Percentiles rank a stretch among this genome's conserved stretches.
Conservation (phyloP, 2,329 filamentous ascomycete genomes). For the Torrubiella hemipterigena region DNA sequence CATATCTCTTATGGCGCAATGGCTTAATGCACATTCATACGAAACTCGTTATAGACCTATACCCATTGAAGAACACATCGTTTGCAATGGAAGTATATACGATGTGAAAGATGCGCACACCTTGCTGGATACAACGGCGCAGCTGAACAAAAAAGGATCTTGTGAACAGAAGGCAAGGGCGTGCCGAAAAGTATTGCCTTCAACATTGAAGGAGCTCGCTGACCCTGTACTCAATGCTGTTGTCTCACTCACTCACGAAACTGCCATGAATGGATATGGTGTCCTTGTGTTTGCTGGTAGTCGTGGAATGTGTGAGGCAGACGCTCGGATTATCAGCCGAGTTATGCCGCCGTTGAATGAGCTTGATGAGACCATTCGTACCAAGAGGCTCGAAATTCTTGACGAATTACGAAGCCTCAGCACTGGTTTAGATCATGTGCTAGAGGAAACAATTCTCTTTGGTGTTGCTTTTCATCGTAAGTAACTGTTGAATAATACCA, state of each 20-base stretch:
- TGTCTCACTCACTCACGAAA: slow-evolving; percentile 57
- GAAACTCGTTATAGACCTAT: slow-evolving; percentile 62
- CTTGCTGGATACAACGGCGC: slow-evolving; percentile 44
- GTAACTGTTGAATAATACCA: slow-evolving; percentile 11
- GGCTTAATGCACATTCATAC: slow-evolving; percentile 61
- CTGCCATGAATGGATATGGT: slow-evolving; percentile 55
- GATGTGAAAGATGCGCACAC: slow-evolving; percentile 41
- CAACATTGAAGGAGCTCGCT: slow-evolving; percentile 46
- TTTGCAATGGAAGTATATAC: slow-evolving; percentile 59
- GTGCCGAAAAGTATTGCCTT: slow-evolving; percentile 38
- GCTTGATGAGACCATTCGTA: slow-evolving; percentile 34
- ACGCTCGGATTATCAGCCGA: slow-evolving; percentile 55
- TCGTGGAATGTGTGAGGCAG: slow-evolving; percentile 52
- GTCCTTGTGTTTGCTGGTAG: slow-evolving; percentile 65
- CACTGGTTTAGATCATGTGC: slow-evolving; percentile 51
- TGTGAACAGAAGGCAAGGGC: slow-evolving; percentile 24
- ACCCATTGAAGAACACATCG: slow-evolving; percentile 64
- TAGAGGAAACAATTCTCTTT: slow-evolving; percentile 50
- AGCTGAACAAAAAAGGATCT: slow-evolving; percentile 27
- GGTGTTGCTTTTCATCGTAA: slow-evolving; percentile 66
- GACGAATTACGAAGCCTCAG: slow-evolving; percentile 53
- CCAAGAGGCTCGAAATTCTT: slow-evolving; percentile 51
- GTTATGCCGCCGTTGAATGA: slow-evolving; percentile 44
- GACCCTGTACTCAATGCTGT: slow-evolving; percentile 59
- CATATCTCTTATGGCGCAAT: slow-evolving; percentile 53